phyloP scores from a whole-genome alignment of 108 stramenopile species.

The Phaeodactylum tricornutum region DNA sequence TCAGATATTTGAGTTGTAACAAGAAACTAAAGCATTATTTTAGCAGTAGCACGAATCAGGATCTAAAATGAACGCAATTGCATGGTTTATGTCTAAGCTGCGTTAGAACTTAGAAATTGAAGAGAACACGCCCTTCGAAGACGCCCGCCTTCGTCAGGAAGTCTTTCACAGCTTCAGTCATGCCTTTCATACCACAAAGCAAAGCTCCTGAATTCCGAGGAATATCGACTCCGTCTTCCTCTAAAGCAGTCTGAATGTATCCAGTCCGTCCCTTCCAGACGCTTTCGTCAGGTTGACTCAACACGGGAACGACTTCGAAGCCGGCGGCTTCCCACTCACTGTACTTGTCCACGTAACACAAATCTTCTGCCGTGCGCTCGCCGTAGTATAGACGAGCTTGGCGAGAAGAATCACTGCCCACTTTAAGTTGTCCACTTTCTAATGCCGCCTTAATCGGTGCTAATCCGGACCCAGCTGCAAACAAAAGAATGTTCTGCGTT shows the following conservation, averaged over 20 bases:
- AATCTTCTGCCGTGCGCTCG: constrained; percentile 55
- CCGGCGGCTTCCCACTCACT: constrained; percentile 70
- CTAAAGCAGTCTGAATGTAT: constrained; percentile 81
- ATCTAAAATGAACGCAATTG: too few relatives aligned
- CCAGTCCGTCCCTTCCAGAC: constrained; percentile 75
- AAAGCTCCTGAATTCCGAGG: constrained; percentile 72
- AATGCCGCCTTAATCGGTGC: constrained; percentile 90
- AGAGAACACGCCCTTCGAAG: constrained; percentile 82
- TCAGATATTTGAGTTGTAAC: too few relatives aligned
- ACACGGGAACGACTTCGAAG: constrained; percentile 78
- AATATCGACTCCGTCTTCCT: constrained; percentile 84
- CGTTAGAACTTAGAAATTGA: constrained; percentile 89
- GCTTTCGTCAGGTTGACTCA: constrained; percentile 42
- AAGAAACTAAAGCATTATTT: too few relatives aligned
- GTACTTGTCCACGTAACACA: constrained; percentile 75
- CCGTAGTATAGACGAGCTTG: constrained; percentile 80
- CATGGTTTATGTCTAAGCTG: too few relatives aligned
- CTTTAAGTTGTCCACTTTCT: constrained; percentile 60
- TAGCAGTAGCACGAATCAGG: too few relatives aligned
- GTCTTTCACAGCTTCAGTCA: constrained; percentile 80
- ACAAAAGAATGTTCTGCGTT: constrained; percentile 74
- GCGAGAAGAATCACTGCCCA: constrained; percentile 57
- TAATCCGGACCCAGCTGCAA: constrained; percentile 82
- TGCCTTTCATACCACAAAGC: constrained; percentile 79
- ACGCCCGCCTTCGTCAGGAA: constrained; percentile 73